Base-by-base conservation (phyloP, 768 basidiomycete genomes). In the Agrocybe praecox region DNA sequence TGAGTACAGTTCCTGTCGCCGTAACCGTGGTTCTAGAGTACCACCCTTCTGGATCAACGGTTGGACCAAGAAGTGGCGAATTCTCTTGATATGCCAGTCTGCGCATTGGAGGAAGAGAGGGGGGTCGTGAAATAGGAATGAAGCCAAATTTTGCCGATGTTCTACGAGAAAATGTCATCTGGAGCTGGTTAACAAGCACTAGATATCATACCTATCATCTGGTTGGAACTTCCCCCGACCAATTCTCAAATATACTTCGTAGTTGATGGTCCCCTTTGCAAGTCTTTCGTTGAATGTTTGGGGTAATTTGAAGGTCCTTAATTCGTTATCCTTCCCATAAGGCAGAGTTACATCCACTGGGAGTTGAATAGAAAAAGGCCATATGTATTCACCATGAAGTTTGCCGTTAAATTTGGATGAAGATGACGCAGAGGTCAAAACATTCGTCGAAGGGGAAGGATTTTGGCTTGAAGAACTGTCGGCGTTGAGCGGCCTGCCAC, bases 21-120 rank as follows among this genome's bases (percentile, higher is more conserved):
- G 56, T 65, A 17, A 70, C 57, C 32, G 69, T 60, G 23, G 63
- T 56, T 7, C 67, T 52, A n/a, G 65, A 67, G 46, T 72, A 63
- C 79, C 79, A 80, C 29, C 78, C 77, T 15, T 74, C 72, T 23
- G 74, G 72, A 62, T 79, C 78, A 32, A 65, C 62, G 9, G 71
- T 67, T 15, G 76, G 79, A 14, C 74, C 74, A 18, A 72, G 64
- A 4, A 77, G 61, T 11, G 70, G 68, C 19, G 66, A 67, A 22
- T 66, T 62, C 52, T 74, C 72, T 54, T 68, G 69, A 60, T 76
- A 75, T 8, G 74, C 72, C 10, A 77, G 64, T 58, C 72, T 73
- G 4, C 75, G 65, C 9, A 74, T 67, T 22, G 62, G 46, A 8
- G 75, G 72, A 29, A 74, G 65, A 18, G 73, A 69, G 6, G 60